Evolutionary conservation across 768 basidiomycete genomes (phyloP), one percentile per base, ranked within the genome.

Genomic region (Kwoniella heveanensis): DNA sequence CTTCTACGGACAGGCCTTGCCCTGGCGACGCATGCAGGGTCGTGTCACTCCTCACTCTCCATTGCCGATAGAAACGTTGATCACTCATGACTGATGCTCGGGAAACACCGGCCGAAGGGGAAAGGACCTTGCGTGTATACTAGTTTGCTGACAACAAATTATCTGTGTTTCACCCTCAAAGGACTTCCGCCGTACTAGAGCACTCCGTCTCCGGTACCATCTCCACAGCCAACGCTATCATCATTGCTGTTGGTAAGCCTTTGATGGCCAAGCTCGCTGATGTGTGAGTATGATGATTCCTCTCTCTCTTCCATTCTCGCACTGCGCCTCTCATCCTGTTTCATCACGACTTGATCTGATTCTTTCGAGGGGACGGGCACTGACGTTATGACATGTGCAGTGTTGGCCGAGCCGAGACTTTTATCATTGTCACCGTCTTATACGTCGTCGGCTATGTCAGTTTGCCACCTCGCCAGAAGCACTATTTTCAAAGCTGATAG

Each of bases 181-280:
- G 62, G 77, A 78, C 79, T 21, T 76, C 74, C 6, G 60, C 67
- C 17, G 76, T 76, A 19, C 61, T 76, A 26, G 55, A 74, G 50
- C 79, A 77, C 63, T 54, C 44, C 17, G 61, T 61, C 1, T 69
- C 64, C 57, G 68, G 65, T 21, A 66, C 70, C 24, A 65, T 81
- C 19, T 46, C 58, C 12, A 64, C 68, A n/a, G 48, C 64, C 47
- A 72, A 69, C 26, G 77, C 65, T 24, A 73, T 75, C 64, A 72
- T 73, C 74, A 81, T 83, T 61, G 84, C 83, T 39, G 82, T 85
- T 25, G 82, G 82, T 22, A 89, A 90, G 79, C 89, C 89, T 1
- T 82, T 88, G 37, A 85, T 89, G 65, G 88, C 89, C 0, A 90
- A 90, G 78, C 77, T 89, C 44, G 86, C 88, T 9, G 89, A 90